Evolutionary conservation across 257 asterid genomes (phyloP), one percentile per base, ranked within the genome.

Genomic region (Misopates orontium): DNA sequence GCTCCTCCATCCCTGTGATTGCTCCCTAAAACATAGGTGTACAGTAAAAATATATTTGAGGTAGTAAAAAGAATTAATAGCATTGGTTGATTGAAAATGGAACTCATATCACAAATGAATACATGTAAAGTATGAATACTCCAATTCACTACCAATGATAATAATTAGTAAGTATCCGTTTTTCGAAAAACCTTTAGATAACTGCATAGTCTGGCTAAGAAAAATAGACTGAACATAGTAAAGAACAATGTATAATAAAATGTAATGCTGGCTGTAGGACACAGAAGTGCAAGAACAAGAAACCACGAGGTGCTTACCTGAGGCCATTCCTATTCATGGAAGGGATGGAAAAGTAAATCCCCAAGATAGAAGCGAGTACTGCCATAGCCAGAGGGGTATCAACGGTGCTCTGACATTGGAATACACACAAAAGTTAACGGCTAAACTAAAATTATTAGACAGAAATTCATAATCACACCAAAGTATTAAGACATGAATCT

Each of bases 341-440:
- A 57, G 78, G 70, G 68, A 83, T 56, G 54, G 68, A 68, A 66
- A 64, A 69, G 79, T 75, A 73, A 52, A 73, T 47, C 57, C 76
- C 78, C 65, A 72, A 36, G 60, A 85, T 69, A 64, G 71, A 79
- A 65, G 72, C 66, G 21, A 91, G 87, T 76, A 84, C 63, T 61
- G 64, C 77, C 71, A 79, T n/a, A 4, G 89, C 95, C 82, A 89
- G 65, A 59, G 73, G 85, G 59, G 74, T 74, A 80, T 91, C 98
- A 56, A 82, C 80, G 1, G 98, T 82, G 75, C 96, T 89, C 98
- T 91, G 86, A 68, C 40, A 83, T 69, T 41, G 65, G 49, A 36
- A 65, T 11, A 65, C 25, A 76, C 64, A 32, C 54, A 56, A 67
- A 73, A 48, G 66, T 77, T 50, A 64, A 59, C 66, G 59, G 40